Conservation (phyloP, 1,139 yeast species). For the Diutina ranongensis region DNA sequence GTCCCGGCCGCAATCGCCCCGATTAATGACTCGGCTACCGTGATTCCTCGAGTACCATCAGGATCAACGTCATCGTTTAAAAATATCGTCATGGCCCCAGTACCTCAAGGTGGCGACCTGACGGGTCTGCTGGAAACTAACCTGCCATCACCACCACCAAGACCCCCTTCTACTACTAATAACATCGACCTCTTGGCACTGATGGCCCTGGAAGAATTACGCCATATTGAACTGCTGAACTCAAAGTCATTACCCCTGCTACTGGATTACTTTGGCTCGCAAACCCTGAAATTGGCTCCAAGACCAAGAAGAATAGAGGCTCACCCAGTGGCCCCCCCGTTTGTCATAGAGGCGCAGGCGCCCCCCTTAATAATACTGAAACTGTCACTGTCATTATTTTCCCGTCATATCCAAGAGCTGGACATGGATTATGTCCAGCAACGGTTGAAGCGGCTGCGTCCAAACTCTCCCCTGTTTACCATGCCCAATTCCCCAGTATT, state of each 20-base stretch:
- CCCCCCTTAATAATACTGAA: constrained; percentile 1
- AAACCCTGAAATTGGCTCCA: background rate
- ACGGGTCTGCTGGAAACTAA: background rate
- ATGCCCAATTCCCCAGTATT: constrained; percentile 15
- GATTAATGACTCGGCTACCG: background rate
- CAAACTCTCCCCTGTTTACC: constrained; percentile 47
- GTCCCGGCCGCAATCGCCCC: background rate
- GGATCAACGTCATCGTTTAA: background rate
- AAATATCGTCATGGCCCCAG: background rate
- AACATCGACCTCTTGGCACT: constrained; percentile 71
- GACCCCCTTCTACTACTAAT: background rate
- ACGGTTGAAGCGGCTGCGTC: constrained; percentile 58
- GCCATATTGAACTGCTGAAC: constrained; percentile 23
- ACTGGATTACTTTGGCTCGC: constrained; percentile 30
- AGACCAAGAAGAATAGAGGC: background rate
- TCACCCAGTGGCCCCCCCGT: constrained; percentile 3
- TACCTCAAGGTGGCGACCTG: background rate
- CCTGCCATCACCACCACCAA: background rate
- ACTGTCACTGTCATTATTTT: constrained; percentile 2
- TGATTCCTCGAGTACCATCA: background rate
- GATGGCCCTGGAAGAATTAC: constrained; percentile 74
- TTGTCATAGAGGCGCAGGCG: background rate
- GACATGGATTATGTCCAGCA: constrained; percentile 37
- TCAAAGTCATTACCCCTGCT: constrained; percentile 57
- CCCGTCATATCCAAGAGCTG: constrained; percentile 22